Evolutionary conservation across 768 basidiomycete species (phyloP).

Genomic region (Cubamyces lactineus): DNA sequence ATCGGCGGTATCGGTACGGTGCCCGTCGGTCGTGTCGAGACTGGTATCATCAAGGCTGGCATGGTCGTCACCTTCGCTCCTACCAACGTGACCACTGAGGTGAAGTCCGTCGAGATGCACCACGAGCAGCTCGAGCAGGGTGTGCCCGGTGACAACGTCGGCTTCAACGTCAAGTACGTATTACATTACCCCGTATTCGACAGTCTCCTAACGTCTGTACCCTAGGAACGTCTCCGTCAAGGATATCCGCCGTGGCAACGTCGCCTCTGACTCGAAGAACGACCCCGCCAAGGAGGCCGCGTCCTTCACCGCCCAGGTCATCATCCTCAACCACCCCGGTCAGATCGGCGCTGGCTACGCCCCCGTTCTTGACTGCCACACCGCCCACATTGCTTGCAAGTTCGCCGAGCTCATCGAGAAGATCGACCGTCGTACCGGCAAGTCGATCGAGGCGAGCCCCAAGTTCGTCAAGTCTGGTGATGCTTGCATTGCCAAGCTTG

Average conservation of each 20-base stretch:
- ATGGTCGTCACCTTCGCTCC: constrained; percentile 99
- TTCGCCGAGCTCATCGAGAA: constrained; percentile 98
- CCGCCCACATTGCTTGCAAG: constrained; percentile 99
- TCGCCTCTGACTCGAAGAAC: constrained; percentile 99
- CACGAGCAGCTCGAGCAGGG: constrained; percentile 97
- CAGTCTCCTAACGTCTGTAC: constrained; percentile 2
- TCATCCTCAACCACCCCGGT: constrained; percentile 99
- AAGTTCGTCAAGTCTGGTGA: constrained; percentile 99
- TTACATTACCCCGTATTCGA: background rate
- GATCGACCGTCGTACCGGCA: constrained; percentile 98
- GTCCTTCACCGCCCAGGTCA: constrained; percentile 99
- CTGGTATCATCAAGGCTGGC: constrained; percentile 99
- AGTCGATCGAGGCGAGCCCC: constrained; percentile 82
- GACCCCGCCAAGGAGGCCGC: constrained; percentile 99
- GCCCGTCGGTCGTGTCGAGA: constrained; percentile 99
- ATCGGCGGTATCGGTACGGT: constrained; percentile 99
- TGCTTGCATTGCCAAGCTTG: constrained; percentile 97
- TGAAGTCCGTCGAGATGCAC: constrained; percentile 99
- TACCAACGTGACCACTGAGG: constrained; percentile 99
- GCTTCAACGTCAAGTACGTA: constrained; percentile 95
- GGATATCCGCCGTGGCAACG: constrained; percentile 99
- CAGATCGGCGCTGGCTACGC: constrained; percentile 99
- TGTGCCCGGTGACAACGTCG: constrained; percentile 98
- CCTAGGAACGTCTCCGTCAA: constrained; percentile 98
- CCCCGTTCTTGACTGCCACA: constrained; percentile 99